phyloP scores from a whole-genome alignment of 495 filamentous ascomycete species.

The Acidiella bohemica region DNA sequence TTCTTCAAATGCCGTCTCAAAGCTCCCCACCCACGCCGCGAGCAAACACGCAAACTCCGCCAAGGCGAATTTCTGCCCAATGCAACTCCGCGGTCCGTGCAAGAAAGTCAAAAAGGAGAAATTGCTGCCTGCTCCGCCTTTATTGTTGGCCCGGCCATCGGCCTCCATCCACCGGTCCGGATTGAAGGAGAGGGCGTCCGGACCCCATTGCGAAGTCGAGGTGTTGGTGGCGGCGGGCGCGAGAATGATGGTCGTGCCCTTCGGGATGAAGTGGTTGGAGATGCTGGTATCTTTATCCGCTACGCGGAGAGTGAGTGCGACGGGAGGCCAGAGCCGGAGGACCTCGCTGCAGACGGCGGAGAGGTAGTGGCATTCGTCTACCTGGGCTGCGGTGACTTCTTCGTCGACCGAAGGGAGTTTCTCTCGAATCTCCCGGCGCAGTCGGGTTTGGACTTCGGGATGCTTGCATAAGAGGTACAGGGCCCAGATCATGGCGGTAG shows the following conservation, averaged over 20 bases:
- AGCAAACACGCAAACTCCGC: constrained; percentile 72
- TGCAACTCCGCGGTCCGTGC: constrained; percentile 36
- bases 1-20: constrained; percentile 42
- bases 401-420: constrained; percentile 45
- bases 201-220: constrained; percentile 26
- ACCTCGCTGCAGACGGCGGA: constrained; percentile 50
- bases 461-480: constrained; percentile 46
- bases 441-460: constrained; percentile 40
- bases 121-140: constrained; percentile 30
- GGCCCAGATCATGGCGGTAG: constrained; percentile 47
- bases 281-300: constrained; percentile 52
- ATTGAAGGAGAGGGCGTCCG: constrained; percentile 30
- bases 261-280: constrained; percentile 39
- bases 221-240: constrained; percentile 34
- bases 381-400: constrained; percentile 35
- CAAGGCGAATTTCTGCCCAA: constrained; percentile 58
- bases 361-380: constrained; percentile 47
- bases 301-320: constrained; percentile 49
- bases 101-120: constrained; percentile 32
- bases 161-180: constrained; percentile 31
- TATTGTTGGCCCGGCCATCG: constrained; percentile 24
- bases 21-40: constrained; percentile 60
- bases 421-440: constrained; percentile 48
- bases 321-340: constrained; percentile 44
- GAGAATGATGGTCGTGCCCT: constrained; percentile 40